Evolutionary conservation across 2,329 filamentous ascomycete genomes (phyloP).

Genomic region (Myotisia sp.): DNA sequence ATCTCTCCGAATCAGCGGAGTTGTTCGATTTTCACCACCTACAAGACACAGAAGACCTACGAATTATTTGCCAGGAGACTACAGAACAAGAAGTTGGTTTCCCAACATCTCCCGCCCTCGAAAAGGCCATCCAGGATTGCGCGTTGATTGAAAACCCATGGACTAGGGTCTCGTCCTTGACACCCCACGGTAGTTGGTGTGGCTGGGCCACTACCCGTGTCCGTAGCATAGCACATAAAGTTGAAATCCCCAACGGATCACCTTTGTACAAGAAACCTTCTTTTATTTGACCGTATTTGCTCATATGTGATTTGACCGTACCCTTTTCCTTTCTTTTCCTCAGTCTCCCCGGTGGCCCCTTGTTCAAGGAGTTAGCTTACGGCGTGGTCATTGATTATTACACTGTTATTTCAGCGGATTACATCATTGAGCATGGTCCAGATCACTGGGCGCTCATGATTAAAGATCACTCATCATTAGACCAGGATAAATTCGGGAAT

Average conservation of each 20-base stretch:
- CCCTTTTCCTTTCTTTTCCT: conserved; percentile 1
- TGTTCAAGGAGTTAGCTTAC: too few species aligned
- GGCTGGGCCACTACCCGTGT: too few species aligned
- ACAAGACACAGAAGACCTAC: conserved; percentile 9
- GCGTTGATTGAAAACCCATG: conserved; percentile 5
- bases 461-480: conserved; percentile 3
- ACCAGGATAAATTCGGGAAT: not conserved
- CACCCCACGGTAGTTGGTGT: too few species aligned
- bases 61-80: conserved; percentile 8
- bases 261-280: not conserved
- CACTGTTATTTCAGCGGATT: not conserved
- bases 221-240: too few species aligned
- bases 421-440: not conserved
- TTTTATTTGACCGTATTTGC: too few species aligned
- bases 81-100: conserved; percentile 6
- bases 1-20: conserved; percentile 6
- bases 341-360: conserved; percentile 7
- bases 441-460: conserved; percentile 9
- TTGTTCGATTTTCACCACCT: conserved; percentile 9
- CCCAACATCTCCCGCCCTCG: conserved; percentile 7
- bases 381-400: too few species aligned
- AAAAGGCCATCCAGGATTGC: conserved; percentile 9
- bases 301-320: not conserved
- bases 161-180: too few species aligned
- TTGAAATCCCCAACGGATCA: too few species aligned